Base-by-base conservation (phyloP, 352 stramenopile species). In the Phytophthora pinifolia region DNA sequence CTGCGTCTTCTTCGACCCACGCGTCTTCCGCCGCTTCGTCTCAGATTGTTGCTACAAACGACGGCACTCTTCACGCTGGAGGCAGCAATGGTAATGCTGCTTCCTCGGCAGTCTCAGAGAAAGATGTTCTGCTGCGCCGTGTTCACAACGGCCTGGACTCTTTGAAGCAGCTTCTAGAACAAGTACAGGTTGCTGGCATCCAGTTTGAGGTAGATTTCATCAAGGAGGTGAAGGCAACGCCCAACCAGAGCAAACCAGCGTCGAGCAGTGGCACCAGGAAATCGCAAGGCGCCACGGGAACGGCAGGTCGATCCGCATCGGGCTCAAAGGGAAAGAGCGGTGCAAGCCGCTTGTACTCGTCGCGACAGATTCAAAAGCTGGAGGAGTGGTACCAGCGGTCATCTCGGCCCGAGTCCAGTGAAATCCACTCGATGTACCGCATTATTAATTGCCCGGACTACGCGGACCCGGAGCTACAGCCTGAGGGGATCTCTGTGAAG, bases 391-490 rank as follows among this genome's bases (percentile, higher is more conserved):
- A 94, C 46, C 78, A 88, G 59, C 84, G 87, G 31, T 91, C 79
- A 8, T 91, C 79, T 18, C 79, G 84, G 2, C 84, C 84, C 10
- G 84, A 92, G 51, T 81, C 80, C 4, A 87, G 74, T 36, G 84
- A 94, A 65, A 94, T 94, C 63, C 84, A 94, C 52, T 79, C 80
- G n/a, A 94, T 94, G 84, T 94, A 92, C 59, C 80, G 82, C 39
- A 92, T 94, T 39, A 92, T 94, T 49, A 94, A 94, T 59, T 86
- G 82, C 37, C 71, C 74, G 22, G 79, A 91, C 29, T 94, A 88
- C 60, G 82, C 82, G 22, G 82, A 94, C 56, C 72, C 79, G 59
- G 84, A 94, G 51, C 63, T 94, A 39, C 84, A 94, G 53, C 82
- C 84, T 4, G 84, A 94, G 54, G 84, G 84, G 32, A 94, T 94